phyloP scores from a whole-genome alignment of 2,329 filamentous ascomycete species.

The Aspergillus phoenicis region DNA sequence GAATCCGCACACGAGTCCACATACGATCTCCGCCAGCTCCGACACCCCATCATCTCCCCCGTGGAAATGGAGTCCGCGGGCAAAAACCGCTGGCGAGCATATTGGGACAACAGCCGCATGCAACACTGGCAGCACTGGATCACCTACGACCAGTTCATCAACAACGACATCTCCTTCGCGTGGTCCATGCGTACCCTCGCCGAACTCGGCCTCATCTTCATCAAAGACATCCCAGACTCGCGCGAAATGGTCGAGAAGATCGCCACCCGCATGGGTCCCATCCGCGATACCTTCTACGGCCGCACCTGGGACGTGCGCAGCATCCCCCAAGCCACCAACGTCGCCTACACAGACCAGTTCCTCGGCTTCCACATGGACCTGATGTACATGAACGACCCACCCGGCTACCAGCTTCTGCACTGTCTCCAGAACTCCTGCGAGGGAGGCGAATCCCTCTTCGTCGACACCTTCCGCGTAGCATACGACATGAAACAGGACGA shows the following conservation, averaged over 20 bases:
- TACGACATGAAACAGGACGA: slow-evolving; percentile 18
- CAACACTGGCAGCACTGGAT: slow-evolving; percentile 55
- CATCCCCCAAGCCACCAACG: slow-evolving; percentile 81
- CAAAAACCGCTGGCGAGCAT: slow-evolving; percentile 23
- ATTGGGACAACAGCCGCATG: slow-evolving; percentile 48
- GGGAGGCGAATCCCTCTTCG: slow-evolving; percentile 85
- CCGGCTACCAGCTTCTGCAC: slow-evolving; percentile 84
- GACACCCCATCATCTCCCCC: background rate
- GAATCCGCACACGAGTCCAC: slow-evolving; percentile 43
- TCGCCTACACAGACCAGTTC: slow-evolving; percentile 81
- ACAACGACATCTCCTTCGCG: slow-evolving; percentile 59
- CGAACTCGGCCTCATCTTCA: slow-evolving; percentile 72
- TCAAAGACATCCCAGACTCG: slow-evolving; percentile 71
- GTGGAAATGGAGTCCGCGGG: background rate
- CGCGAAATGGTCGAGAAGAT: slow-evolving; percentile 68
- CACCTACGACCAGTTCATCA: slow-evolving; percentile 72
- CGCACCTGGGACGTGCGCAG: slow-evolving; percentile 85
- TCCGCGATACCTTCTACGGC: slow-evolving; percentile 90
- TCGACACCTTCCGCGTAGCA: slow-evolving; percentile 70
- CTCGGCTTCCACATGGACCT: slow-evolving; percentile 93
- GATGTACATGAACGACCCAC: slow-evolving; percentile 78
- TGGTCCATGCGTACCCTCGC: slow-evolving; percentile 64
- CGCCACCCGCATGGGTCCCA: slow-evolving; percentile 70
- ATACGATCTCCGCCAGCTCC: slow-evolving; percentile 26
- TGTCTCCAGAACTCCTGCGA: slow-evolving; percentile 78